A percentile compares a stretch with the other conserved stretches of the same genome.
phyloP scores from a whole-genome alignment of 139 green algal species.

The Chlamydomonas sp. region DNA sequence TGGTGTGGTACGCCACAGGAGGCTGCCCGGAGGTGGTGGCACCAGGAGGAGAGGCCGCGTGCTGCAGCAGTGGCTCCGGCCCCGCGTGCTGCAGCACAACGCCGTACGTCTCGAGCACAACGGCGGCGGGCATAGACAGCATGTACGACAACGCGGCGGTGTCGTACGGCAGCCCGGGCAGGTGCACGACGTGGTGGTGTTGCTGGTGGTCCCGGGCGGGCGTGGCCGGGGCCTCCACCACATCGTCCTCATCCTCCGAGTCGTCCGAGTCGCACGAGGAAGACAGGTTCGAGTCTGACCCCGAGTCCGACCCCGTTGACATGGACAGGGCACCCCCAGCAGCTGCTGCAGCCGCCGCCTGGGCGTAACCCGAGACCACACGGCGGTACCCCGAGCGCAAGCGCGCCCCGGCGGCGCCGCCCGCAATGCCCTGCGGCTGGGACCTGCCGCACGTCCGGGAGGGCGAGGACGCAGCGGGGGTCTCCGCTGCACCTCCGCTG shows the following conservation, averaged over 20 bases:
- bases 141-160: background rate
- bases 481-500: background rate
- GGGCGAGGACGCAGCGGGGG: background rate
- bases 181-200: background rate
- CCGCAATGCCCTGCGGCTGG: too few relatives aligned
- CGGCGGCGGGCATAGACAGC: background rate
- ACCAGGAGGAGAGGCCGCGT: background rate
- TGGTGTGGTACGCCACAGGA: background rate
- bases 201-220: background rate
- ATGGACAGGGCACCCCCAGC: background rate
- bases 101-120: conserved; percentile 23
- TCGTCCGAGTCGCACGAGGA: background rate
- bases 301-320: background rate
- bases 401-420: too few relatives aligned
- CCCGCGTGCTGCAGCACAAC: conserved; percentile 8
- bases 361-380: background rate
- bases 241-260: background rate
- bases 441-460: too few relatives aligned
- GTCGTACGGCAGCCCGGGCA: background rate
- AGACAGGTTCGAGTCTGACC: background rate
- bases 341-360: background rate
- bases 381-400: too few relatives aligned
- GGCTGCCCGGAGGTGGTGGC: background rate
- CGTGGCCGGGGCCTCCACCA: conserved; percentile 16
- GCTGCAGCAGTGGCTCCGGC: background rate